Evolutionary conservation across 768 basidiomycete genomes (phyloP).

Genomic region (Phylloporus rhodoxanthus): DNA sequence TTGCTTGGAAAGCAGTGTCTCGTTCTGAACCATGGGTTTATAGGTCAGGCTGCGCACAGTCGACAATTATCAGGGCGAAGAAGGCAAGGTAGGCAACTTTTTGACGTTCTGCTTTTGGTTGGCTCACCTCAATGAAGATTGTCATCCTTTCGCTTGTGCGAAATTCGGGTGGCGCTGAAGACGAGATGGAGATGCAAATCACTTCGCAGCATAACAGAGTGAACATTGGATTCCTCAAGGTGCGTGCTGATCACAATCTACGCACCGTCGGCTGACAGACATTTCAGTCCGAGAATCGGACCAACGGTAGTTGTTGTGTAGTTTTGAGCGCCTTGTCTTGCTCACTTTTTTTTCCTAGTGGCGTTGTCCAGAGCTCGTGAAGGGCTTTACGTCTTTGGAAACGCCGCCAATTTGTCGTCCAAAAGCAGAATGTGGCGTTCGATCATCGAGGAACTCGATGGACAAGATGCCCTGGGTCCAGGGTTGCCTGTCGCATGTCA

Average conservation of each 20-base stretch:
- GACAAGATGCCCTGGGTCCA: conserved; percentile 40
- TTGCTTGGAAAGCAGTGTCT: background rate
- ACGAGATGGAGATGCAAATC: conserved; percentile 22
- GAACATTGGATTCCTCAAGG: conserved; percentile 71
- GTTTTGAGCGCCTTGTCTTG: background rate
- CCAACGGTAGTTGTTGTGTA: conserved; percentile 38
- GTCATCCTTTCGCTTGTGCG: conserved; percentile 72
- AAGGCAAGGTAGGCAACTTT: conserved; percentile 42
- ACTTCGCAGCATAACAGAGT: conserved; percentile 20
- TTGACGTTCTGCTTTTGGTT: background rate
- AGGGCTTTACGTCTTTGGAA: conserved; percentile 70
- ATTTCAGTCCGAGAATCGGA: conserved; percentile 48
- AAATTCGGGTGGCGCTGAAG: conserved; percentile 51
- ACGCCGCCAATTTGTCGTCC: conserved; percentile 47
- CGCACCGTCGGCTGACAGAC: background rate
- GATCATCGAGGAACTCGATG: conserved; percentile 53
- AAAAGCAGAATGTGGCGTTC: conserved; percentile 52
- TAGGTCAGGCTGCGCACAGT: conserved; percentile 69
- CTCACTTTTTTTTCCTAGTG: conserved; percentile 33
- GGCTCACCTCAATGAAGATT: conserved; percentile 35
- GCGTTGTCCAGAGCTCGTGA: conserved; percentile 70
- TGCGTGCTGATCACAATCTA: conserved; percentile 17
- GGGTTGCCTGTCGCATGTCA: conserved; percentile 55
- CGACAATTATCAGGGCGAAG: conserved; percentile 76
- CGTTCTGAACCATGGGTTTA: background rate